Conservation (phyloP, 805 yeast species). For the Cyberlindnera xishuangbannaensis region DNA sequence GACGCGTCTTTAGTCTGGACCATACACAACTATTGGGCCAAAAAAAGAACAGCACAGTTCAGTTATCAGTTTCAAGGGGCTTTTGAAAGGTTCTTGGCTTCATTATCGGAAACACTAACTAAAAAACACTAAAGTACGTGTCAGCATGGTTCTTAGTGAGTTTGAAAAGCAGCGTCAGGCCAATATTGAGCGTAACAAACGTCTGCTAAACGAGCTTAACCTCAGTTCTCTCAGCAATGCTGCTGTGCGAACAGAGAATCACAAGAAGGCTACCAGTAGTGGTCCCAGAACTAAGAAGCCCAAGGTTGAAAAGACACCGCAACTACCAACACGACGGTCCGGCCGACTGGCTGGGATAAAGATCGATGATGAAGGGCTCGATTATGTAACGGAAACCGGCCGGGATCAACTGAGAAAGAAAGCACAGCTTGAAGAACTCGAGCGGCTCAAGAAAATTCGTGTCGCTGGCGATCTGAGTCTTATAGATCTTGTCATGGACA, state of each 20-base stretch:
- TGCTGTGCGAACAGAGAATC: conserved; percentile 18
- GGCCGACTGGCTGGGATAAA: conserved; percentile 71
- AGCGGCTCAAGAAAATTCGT: conserved; percentile 48
- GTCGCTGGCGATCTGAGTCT: conserved; percentile 62
- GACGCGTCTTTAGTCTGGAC: too few species aligned
- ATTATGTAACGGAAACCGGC: conserved; percentile 18
- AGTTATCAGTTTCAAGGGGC: too few species aligned
- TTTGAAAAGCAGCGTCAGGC: conserved; percentile 69
- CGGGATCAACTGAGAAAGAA: conserved; percentile 25
- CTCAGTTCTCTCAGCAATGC: conserved; percentile 49
- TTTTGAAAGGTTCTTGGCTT: too few species aligned
- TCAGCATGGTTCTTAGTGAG: conserved; percentile 38
- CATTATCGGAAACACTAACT: too few species aligned
- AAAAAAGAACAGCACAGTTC: too few species aligned
- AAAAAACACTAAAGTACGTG: too few species aligned
- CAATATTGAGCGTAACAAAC: conserved; percentile 80
- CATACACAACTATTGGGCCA: too few species aligned
- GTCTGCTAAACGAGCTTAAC: conserved; percentile 64
- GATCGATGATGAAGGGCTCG: conserved; percentile 40
- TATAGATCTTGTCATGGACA: conserved; percentile 47
- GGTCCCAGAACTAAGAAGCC: conserved; percentile 14
- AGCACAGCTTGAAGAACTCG: conserved; percentile 45
- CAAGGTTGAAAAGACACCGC: conserved; percentile 23
- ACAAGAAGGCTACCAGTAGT: conserved; percentile 9
- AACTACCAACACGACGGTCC: conserved; percentile 64